A percentile compares a stretch with the other conserved stretches of the same genome.
Conservation (phyloP, 106 monocot genomes). For the Chionographis japonica region DNA sequence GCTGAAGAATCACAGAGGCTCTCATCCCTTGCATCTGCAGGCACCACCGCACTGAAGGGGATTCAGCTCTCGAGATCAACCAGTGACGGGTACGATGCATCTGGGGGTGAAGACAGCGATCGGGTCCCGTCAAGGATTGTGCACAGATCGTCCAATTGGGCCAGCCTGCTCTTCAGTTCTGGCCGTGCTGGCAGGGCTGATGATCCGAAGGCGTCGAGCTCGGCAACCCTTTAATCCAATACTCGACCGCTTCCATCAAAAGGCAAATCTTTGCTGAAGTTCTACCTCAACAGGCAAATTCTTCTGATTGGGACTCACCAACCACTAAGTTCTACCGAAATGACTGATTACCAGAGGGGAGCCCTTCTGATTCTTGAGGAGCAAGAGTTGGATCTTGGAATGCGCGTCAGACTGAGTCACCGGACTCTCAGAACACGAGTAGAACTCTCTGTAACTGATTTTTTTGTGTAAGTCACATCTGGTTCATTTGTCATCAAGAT, state of each 20-base stretch:
- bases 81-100: conserved; percentile 64
- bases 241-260: not conserved
- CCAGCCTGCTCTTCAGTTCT: conserved; percentile 19
- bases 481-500: no score
- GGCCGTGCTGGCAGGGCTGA: not conserved
- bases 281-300: not conserved
- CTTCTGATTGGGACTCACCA: no score
- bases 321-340: no score
- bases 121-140: conserved; percentile 42
- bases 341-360: no score
- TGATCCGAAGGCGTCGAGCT: conserved; percentile 4
- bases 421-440: no score
- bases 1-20: conserved; percentile 14
- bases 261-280: not conserved
- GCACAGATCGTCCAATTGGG: conserved; percentile 43
- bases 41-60: conserved; percentile 15
- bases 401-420: no score
- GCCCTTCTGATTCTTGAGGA: no score
- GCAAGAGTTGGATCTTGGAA: no score
- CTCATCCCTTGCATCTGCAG: conserved; percentile 11
- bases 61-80: conserved; percentile 32
- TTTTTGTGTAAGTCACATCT: no score
- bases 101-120: conserved; percentile 59
- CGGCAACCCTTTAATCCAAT: not conserved
- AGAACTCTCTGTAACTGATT: no score